phyloP scores from a whole-genome alignment of 2,329 filamentous ascomycete species.

The Exophiala alcalophila region DNA sequence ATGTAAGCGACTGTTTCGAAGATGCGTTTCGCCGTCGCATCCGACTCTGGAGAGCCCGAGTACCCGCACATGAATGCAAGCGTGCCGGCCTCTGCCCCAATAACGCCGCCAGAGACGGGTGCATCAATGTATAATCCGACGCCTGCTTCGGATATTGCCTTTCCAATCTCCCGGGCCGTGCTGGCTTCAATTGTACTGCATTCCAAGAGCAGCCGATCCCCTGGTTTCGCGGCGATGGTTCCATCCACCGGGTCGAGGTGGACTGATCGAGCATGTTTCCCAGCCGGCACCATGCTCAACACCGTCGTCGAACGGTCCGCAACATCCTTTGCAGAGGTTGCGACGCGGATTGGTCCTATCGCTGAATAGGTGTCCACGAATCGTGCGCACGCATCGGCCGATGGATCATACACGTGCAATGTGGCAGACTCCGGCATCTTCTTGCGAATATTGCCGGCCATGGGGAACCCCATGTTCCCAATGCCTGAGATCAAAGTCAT shows the following conservation, averaged over 20 bases:
- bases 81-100: slow-evolving; percentile 80
- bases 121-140: slow-evolving; percentile 77
- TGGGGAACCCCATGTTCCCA: slow-evolving; percentile 63
- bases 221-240: slow-evolving; percentile 62
- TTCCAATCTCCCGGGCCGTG: slow-evolving; percentile 70
- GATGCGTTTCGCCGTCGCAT: not conserved
- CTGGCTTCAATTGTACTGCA: slow-evolving; percentile 93
- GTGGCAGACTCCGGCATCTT: slow-evolving; percentile 62
- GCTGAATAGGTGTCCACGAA: no score
- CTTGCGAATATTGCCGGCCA: slow-evolving; percentile 66
- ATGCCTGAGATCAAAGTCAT: no score
- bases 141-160: not conserved
- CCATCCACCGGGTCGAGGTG: slow-evolving; percentile 65
- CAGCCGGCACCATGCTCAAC: slow-evolving; percentile 43
- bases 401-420: slow-evolving; percentile 45
- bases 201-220: slow-evolving; percentile 81
- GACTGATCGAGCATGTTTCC: slow-evolving; percentile 3
- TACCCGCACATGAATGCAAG: slow-evolving; percentile 75
- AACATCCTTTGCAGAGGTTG: slow-evolving; percentile 44
- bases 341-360: not conserved
- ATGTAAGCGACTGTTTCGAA: not conserved
- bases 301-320: slow-evolving; percentile 58
- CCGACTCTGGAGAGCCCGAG: not conserved
- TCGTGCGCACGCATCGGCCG: not conserved
- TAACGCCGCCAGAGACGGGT: slow-evolving; percentile 92